Evolutionary conservation across 371 early-diverging fungal genomes (phyloP).

Genomic region (Rhizopus sp.): DNA sequence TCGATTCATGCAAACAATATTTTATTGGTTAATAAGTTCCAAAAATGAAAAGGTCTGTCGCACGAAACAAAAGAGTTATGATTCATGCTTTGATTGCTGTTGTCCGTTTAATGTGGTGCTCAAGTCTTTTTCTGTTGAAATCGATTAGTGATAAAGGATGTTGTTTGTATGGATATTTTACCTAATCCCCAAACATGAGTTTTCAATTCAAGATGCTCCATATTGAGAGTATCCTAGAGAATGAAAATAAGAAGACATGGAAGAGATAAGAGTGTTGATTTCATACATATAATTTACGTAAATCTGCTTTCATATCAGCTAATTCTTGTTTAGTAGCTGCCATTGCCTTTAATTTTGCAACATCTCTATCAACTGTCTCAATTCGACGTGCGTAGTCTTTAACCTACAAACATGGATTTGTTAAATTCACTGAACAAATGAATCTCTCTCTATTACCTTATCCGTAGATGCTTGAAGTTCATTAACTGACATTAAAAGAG

Average conservation of each 20-base stretch:
- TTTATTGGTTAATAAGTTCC: no score
- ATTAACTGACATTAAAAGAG: slow-evolving; percentile 72
- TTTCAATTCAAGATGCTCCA: slow-evolving; percentile 76
- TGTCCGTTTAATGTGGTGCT: no score
- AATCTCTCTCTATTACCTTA: slow-evolving; percentile 48
- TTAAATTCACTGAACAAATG: background rate
- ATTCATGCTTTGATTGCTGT: no score
- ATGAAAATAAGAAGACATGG: background rate
- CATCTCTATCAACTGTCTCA: slow-evolving; percentile 68
- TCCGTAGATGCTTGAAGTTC: slow-evolving; percentile 77
- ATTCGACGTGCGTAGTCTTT: slow-evolving; percentile 72
- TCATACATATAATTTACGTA: slow-evolving; percentile 66
- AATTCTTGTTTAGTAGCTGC: slow-evolving; percentile 71
- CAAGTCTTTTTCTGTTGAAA: background rate
- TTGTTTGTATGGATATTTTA: slow-evolving; percentile 3
- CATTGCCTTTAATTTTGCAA: slow-evolving; percentile 57
- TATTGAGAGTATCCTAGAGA: slow-evolving; percentile 63
- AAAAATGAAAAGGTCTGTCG: no score
- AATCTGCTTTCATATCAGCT: slow-evolving; percentile 60
- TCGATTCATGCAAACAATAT: no score
- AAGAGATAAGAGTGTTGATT: background rate
- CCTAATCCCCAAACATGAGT: slow-evolving; percentile 77
- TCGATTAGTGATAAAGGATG: no score
- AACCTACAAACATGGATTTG: slow-evolving; percentile 9
- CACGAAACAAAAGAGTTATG: no score